A percentile compares a stretch with the other conserved stretches of the same genome.
Conservation (phyloP, 768 basidiomycete species). For the Tulasnella sp. region DNA sequence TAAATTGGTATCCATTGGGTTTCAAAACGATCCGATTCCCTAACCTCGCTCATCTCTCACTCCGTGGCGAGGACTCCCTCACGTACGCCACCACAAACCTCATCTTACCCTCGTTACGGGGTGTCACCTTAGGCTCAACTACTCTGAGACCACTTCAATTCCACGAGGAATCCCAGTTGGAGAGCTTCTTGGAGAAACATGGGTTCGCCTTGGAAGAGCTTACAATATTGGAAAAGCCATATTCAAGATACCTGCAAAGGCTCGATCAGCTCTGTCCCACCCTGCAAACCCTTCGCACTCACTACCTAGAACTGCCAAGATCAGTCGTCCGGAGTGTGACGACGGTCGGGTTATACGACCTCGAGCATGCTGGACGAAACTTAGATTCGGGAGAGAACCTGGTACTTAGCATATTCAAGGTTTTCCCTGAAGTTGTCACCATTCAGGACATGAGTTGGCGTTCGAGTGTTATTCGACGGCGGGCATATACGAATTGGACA, state of each 20-base stretch:
- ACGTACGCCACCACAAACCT: neutral
- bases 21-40: neutral
- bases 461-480: neutral
- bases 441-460: neutral
- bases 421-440: neutral
- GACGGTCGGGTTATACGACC: neutral
- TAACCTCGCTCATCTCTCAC: neutral
- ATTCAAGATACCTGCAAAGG: neutral
- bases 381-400: neutral
- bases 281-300: neutral
- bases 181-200: neutral
- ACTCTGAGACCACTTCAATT: no score
- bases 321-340: neutral
- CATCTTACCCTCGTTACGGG: neutral
- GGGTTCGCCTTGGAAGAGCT: neutral
- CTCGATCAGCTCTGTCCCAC: neutral
- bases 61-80: neutral
- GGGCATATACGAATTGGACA: neutral
- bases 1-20: no score
- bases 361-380: neutral
- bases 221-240: neutral
- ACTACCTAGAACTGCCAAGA: neutral
- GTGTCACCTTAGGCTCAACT: neutral
- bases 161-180: neutral
- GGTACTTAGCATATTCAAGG: neutral